These are phyloP conservation scores for Phlyctochytrium bullatum DNA, from an alignment of 192 early-diverging fungal species.

Conservation along the genomic window DNA sequence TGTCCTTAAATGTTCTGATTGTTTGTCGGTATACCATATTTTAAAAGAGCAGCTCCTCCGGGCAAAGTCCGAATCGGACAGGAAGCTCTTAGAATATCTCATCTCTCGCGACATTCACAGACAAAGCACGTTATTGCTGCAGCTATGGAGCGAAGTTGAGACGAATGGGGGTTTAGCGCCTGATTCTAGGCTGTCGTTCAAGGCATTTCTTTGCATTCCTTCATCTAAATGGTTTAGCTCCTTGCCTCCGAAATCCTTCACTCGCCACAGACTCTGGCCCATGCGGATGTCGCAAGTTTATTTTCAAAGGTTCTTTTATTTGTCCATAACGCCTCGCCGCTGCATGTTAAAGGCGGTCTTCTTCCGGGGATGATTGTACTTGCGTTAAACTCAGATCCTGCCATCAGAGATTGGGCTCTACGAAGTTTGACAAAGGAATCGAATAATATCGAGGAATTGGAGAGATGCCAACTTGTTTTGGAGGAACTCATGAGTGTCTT, in stretches of 20 bases:
- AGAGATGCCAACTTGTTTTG: not conserved
- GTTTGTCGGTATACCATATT: too few relatives aligned
- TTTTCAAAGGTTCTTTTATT: slow-evolving; percentile 6
- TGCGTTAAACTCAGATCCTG: slow-evolving; percentile 5
- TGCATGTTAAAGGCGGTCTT: slow-evolving; percentile 10
- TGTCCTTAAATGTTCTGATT: too few relatives aligned
- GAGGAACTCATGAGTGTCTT: not conserved
- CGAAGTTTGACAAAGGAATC: slow-evolving; percentile 1
- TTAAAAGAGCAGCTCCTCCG: too few relatives aligned
- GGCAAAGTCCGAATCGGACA: too few relatives aligned
- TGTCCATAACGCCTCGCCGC: slow-evolving; percentile 8
- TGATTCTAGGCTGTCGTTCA: too few relatives aligned
- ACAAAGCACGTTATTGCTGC: too few relatives aligned
- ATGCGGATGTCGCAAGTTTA: not conserved
- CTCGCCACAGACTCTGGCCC: slow-evolving; percentile 1
- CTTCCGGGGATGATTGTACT: slow-evolving; percentile 19
- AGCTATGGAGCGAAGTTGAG: too few relatives aligned
- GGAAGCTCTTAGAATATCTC: too few relatives aligned
- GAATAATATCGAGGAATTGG: not conserved
- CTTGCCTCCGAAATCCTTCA: slow-evolving; percentile 12
- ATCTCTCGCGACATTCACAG: too few relatives aligned
- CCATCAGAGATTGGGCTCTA: slow-evolving; percentile 15
- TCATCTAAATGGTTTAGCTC: too few relatives aligned
- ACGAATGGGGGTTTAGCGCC: too few relatives aligned
- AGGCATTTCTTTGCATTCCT: too few relatives aligned